Evolutionary conservation across 306 rosid species (phyloP).

Genomic region (Urtica urens): DNA sequence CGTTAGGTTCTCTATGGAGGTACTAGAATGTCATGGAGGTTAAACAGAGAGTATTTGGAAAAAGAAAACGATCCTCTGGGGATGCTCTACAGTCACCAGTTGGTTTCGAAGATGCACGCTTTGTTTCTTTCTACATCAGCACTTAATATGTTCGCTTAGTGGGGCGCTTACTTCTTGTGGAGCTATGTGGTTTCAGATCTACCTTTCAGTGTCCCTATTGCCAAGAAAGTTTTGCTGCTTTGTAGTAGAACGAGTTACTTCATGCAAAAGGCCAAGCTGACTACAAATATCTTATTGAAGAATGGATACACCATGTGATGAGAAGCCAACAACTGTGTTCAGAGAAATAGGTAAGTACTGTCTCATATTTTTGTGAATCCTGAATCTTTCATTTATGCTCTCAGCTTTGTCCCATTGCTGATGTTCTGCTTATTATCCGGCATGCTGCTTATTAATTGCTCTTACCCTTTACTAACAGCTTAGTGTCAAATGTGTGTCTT

Average conservation of each 20-base stretch:
- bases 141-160: constrained; percentile 11
- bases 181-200: constrained; percentile 22
- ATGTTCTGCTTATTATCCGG: constrained; percentile 26
- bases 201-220: constrained; percentile 16
- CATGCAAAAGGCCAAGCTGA: constrained; percentile 14
- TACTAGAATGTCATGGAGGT: constrained; percentile 11
- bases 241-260: constrained; percentile 16
- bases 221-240: constrained; percentile 16
- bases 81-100: constrained; percentile 1
- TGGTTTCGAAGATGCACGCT: constrained; percentile 4
- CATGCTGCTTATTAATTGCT: constrained; percentile 11
- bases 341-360: constrained; percentile 63
- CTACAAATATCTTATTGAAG: constrained; percentile 31
- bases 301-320: constrained; percentile 19
- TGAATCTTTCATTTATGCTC: constrained; percentile 12
- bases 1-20: constrained; percentile 5
- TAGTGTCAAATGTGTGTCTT: too few species aligned
- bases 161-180: constrained; percentile 18
- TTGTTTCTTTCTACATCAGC: constrained; percentile 3
- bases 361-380: constrained; percentile 32
- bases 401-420: constrained; percentile 21
- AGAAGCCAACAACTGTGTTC: constrained; percentile 33
- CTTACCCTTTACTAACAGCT: too few species aligned
- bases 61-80: constrained; percentile 10
- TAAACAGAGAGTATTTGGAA: constrained; percentile 7